Percentiles rank a stretch among this genome's conserved stretches.
phyloP scores from a whole-genome alignment of 192 early-diverging fungal genomes.

The Coemansia sp. region DNA sequence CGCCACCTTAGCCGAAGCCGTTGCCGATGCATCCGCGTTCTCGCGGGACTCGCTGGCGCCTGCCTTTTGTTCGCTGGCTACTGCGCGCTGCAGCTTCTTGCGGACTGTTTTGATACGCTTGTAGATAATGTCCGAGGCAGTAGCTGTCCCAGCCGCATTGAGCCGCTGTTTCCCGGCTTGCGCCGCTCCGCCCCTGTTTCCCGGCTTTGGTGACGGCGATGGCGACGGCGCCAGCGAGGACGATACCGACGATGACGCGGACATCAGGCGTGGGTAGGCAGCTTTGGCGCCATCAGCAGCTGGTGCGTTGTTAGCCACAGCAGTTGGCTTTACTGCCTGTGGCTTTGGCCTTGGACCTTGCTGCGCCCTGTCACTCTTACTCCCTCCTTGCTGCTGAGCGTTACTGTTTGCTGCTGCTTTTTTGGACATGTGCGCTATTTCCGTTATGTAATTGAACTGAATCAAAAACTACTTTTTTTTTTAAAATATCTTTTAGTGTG shows the following conservation, averaged over 20 bases:
- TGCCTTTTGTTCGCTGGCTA: conserved; percentile 17
- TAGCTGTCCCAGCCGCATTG: not conserved
- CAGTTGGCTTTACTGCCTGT: not conserved
- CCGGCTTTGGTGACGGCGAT: not conserved
- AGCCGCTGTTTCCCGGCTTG: not conserved
- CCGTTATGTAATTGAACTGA: not conserved
- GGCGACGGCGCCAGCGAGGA: not conserved
- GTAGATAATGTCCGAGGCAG: conserved; percentile 9
- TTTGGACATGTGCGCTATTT: conserved; percentile 7
- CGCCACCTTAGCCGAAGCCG: conserved; percentile 3
- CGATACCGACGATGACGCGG: not conserved
- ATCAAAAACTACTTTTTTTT: conserved; percentile 2
- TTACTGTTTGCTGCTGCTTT: conserved; percentile 10
- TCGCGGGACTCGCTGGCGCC: not conserved
- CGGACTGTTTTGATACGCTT: conserved; percentile 22
- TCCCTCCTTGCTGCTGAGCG: not conserved
- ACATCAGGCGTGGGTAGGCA: not conserved
- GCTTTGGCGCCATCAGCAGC: not conserved
- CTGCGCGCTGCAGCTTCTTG: conserved; percentile 32
- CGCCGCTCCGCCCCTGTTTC: not conserved
- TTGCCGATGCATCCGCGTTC: not conserved
- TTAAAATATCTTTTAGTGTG: not conserved
- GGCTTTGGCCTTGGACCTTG: conserved; percentile 1
- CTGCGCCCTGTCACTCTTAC: conserved; percentile 6
- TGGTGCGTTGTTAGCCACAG: not conserved